Conservation (phyloP, 2,329 filamentous ascomycete genomes). For the Alternaria sp. region DNA sequence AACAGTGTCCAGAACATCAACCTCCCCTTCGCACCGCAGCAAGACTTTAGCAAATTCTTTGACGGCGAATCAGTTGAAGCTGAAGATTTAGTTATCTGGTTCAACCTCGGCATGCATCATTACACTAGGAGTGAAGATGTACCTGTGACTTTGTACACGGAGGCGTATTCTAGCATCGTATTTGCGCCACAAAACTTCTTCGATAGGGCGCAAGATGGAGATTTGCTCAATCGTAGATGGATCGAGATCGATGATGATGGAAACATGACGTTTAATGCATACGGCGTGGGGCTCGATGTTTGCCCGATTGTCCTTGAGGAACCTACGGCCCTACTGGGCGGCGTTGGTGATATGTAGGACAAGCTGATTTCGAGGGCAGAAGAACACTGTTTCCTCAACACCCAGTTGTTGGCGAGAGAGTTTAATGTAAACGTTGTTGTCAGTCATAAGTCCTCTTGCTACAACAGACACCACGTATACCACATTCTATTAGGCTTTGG, state of each 20-base stretch:
- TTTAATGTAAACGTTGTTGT: too few species aligned
- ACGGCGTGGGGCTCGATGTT: constrained; percentile 15
- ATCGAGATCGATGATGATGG: constrained; percentile 11
- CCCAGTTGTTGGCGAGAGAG: not conserved
- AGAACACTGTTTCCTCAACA: not conserved
- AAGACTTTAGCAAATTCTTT: constrained; percentile 53
- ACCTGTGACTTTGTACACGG: constrained; percentile 6
- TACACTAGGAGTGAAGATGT: constrained; percentile 18
- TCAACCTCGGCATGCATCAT: constrained; percentile 61
- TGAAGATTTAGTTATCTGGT: constrained; percentile 56
- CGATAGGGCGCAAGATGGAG: constrained; percentile 9
- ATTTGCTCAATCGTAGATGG: constrained; percentile 22
- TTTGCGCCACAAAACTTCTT: constrained; percentile 13
- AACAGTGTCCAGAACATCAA: constrained; percentile 50
- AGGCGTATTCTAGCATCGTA: constrained; percentile 6
- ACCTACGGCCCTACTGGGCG: constrained; percentile 11
- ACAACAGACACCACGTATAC: too few species aligned
- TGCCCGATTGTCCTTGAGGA: constrained; percentile 15
- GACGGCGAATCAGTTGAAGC: constrained; percentile 55
- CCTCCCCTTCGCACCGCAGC: constrained; percentile 51
- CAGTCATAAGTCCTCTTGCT: too few species aligned
- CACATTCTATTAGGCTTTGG: too few species aligned
- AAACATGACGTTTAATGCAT: constrained; percentile 15
- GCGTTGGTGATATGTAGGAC: not conserved
- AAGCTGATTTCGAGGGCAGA: not conserved